These are phyloP conservation scores for Naegleria lovaniensis DNA, from an alignment of 208 protist species.

Conservation along the genomic window DNA sequence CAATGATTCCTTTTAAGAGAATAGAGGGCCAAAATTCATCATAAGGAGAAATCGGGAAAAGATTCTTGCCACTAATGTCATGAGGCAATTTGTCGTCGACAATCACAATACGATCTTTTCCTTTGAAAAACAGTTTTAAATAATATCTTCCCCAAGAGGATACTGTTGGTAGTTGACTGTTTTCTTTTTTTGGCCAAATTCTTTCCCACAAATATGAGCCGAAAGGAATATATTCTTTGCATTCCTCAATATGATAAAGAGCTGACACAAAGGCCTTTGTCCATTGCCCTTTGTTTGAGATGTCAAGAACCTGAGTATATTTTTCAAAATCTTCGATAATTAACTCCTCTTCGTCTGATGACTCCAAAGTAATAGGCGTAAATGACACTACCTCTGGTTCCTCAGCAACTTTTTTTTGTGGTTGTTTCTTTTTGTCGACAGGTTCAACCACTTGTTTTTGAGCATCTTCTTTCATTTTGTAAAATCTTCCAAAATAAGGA, in stretches of 20 bases:
- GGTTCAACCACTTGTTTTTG: neutral
- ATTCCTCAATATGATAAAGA: neutral
- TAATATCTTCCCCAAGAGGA: neutral
- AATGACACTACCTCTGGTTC: no score
- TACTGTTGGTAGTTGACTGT: neutral
- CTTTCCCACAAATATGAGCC: constrained; percentile 15
- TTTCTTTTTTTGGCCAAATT: constrained; percentile 9
- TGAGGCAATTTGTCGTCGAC: constrained; percentile 3
- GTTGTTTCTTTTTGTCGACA: neutral
- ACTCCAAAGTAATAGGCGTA: neutral
- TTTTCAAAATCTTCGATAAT: neutral
- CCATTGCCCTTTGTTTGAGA: neutral
- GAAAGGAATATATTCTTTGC: neutral
- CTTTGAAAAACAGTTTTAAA: neutral
- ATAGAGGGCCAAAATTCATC: constrained; percentile 18
- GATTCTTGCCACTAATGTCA: neutral
- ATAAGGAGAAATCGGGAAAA: neutral
- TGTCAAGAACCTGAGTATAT: neutral
- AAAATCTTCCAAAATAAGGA: neutral
- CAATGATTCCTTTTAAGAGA: neutral
- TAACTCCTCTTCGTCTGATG: neutral
- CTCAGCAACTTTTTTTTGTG: neutral
- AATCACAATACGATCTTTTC: neutral
- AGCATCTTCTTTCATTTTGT: neutral
- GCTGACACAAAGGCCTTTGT: neutral